Base-by-base conservation (phyloP, 768 basidiomycete genomes). In the Suillus discolor region DNA sequence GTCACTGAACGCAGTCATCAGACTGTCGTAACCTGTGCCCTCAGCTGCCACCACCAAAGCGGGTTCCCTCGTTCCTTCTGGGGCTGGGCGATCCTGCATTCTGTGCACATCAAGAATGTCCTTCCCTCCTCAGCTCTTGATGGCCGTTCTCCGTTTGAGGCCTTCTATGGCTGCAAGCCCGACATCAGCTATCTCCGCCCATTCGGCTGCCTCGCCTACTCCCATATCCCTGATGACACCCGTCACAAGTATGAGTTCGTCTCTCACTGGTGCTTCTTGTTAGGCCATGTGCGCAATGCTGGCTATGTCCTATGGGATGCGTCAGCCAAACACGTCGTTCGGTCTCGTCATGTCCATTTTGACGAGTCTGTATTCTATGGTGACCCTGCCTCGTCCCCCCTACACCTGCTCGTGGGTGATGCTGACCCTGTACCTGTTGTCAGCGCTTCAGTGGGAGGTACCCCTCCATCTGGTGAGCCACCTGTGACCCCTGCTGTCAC, bases 1-100 rank as follows among this genome's bases (percentile, higher is more conserved):
- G 62, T 75, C 20, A 72, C 76, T 3, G 74, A 78, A 59, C 51
- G 71, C 0, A 69, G 73, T 12, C 77, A 77, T 41, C 69, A 74
- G 2, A 77, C 74, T 0, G 61, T 72, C 1, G 62, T 72, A 7
- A 69, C 76, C 16, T 55, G 67, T 31, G 71, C 69, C 0, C 69
- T 72, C 3, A 70, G 75, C 0, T 72, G 74, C 67, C 66, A 76
- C 2, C 66, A 71, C 25, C 71, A 68, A 16, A 62, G 68, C n/a
- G 51, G 67, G 0, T 51, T 77, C 4, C 69, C 70, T 0, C 53
- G 67, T n/a, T 55, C 62, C 0, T 70, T 77, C 31, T 78, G 75
- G 77, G 59, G 63, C 0, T 60, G 70, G 16, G 70, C 64, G 1
- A 55, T 66, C 18, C 23, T 63, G 6, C 62, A 68, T 59, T 53